A percentile compares a stretch with the other conserved stretches of the same genome.
These are phyloP conservation scores for Mallotus nudiflorus DNA, from an alignment of 345 rosid genomes.

Conservation along the genomic window DNA sequence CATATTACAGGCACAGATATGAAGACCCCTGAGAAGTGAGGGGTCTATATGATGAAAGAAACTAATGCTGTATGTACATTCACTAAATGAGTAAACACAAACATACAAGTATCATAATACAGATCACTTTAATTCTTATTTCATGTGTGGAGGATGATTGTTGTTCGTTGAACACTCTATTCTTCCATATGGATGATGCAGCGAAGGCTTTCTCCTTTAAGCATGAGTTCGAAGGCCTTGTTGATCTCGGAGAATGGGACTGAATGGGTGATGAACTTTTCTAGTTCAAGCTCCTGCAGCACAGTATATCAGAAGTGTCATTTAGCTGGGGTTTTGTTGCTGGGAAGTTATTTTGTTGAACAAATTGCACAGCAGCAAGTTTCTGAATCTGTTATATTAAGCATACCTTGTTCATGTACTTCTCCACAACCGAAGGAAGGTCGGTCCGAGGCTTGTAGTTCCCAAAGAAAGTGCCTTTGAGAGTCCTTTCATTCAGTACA, in stretches of 20 bases:
- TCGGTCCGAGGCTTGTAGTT: constrained; percentile 47
- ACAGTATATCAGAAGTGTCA: background rate
- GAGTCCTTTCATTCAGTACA: constrained; percentile 41
- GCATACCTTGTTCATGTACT: constrained; percentile 40
- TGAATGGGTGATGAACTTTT: constrained; percentile 50
- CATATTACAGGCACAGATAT: too few species aligned
- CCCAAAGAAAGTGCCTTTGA: constrained; percentile 47
- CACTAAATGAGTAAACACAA: too few species aligned
- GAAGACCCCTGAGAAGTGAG: too few species aligned
- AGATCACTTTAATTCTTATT: too few species aligned
- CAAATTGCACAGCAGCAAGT: too few species aligned
- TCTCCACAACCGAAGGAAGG: constrained; percentile 42
- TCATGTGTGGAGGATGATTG: too few species aligned
- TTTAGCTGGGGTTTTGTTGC: too few species aligned
- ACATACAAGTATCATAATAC: too few species aligned
- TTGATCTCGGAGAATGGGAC: constrained; percentile 52
- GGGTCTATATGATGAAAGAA: too few species aligned
- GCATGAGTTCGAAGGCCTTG: constrained; percentile 53
- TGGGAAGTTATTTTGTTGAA: too few species aligned
- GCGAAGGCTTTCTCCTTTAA: constrained; percentile 43
- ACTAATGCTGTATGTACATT: too few species aligned
- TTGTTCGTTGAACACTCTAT: background rate
- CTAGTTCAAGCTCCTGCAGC: constrained; percentile 45
- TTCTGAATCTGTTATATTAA: background rate
- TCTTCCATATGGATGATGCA: constrained; percentile 48